A percentile compares a stretch with the other conserved stretches of the same genome.
Evolutionary conservation across 2,329 filamentous ascomycete genomes (phyloP).

Genomic region (Pleomassaria siparia): DNA sequence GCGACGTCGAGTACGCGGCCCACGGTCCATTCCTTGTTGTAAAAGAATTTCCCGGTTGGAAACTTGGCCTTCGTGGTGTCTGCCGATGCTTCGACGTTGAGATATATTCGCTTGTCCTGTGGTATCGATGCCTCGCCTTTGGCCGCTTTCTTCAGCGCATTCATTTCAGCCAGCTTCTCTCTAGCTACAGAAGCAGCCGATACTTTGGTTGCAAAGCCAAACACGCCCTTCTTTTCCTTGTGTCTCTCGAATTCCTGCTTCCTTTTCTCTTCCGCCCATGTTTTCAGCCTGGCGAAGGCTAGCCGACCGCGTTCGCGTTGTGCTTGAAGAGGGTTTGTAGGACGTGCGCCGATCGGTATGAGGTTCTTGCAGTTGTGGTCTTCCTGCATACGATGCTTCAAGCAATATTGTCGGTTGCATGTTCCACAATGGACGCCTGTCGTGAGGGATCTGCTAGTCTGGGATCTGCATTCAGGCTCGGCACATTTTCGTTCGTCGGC

Average conservation of each 20-base stretch:
- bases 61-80: slow-evolving; percentile 82
- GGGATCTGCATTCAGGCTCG: slow-evolving; percentile 66
- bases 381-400: slow-evolving; percentile 74
- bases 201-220: slow-evolving; percentile 28
- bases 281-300: slow-evolving; percentile 74
- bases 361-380: slow-evolving; percentile 85
- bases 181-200: too few relatives aligned
- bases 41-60: slow-evolving; percentile 61
- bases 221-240: slow-evolving; percentile 25
- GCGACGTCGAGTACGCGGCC: slow-evolving; percentile 79
- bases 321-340: slow-evolving; percentile 46
- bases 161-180: slow-evolving; percentile 55
- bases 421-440: slow-evolving; percentile 70
- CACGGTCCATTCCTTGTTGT: slow-evolving; percentile 76
- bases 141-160: slow-evolving; percentile 78
- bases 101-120: slow-evolving; percentile 81
- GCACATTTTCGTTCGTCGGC: slow-evolving; percentile 70
- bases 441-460: slow-evolving; percentile 67
- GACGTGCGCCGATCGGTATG: slow-evolving; percentile 58
- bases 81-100: slow-evolving; percentile 87
- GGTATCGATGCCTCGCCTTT: slow-evolving; percentile 87
- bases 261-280: slow-evolving; percentile 80
- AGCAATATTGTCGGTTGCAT: slow-evolving; percentile 74
- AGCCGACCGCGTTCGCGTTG: slow-evolving; percentile 66
- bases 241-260: slow-evolving; percentile 54